Percentiles rank a stretch among this genome's conserved stretches.
These are phyloP conservation scores for Crepidotus sp. DNA, from an alignment of 1,284 basidiomycete species.

Conservation along the genomic window DNA sequence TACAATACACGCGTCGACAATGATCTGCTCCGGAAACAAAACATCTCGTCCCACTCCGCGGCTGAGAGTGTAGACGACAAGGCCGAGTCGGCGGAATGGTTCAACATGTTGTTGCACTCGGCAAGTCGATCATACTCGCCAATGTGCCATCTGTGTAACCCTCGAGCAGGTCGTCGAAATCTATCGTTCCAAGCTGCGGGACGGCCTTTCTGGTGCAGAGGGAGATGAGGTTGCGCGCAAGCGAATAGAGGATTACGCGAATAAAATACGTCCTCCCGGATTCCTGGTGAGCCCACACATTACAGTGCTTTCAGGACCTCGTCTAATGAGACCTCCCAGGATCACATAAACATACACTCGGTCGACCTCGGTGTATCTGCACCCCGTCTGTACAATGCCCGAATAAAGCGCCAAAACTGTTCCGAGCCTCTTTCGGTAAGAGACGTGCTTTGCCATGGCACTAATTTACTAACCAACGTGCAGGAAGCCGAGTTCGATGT, in stretches of 20 bases:
- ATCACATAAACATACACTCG: slow-evolving; percentile 66
- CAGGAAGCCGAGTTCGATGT: slow-evolving; percentile 58
- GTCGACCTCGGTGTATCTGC: slow-evolving; percentile 66
- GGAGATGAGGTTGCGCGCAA: slow-evolving; percentile 66
- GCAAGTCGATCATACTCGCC: slow-evolving; percentile 26
- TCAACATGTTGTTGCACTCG: slow-evolving; percentile 62
- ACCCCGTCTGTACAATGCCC: slow-evolving; percentile 54
- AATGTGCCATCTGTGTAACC: slow-evolving; percentile 1
- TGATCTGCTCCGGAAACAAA: slow-evolving; percentile 31
- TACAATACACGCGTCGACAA: slow-evolving; percentile 50
- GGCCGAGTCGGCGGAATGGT: slow-evolving; percentile 66
- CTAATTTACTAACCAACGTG: not conserved
- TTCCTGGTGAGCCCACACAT: slow-evolving; percentile 47
- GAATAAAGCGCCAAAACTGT: slow-evolving; percentile 26
- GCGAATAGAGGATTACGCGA: slow-evolving; percentile 63
- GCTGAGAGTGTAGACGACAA: slow-evolving; percentile 21
- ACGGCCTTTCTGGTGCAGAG: slow-evolving; percentile 49
- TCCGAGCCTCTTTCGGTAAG: slow-evolving; percentile 20
- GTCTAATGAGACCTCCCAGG: slow-evolving; percentile 34
- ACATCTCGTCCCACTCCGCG: slow-evolving; percentile 23
- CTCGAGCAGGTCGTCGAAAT: slow-evolving; percentile 50
- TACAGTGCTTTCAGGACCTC: slow-evolving; percentile 6
- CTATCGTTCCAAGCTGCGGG: slow-evolving; percentile 63
- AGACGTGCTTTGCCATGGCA: slow-evolving; percentile 14
- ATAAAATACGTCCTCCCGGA: slow-evolving; percentile 55